Conservation (phyloP, 106 monocot species). For the Iris macrosiphon region DNA sequence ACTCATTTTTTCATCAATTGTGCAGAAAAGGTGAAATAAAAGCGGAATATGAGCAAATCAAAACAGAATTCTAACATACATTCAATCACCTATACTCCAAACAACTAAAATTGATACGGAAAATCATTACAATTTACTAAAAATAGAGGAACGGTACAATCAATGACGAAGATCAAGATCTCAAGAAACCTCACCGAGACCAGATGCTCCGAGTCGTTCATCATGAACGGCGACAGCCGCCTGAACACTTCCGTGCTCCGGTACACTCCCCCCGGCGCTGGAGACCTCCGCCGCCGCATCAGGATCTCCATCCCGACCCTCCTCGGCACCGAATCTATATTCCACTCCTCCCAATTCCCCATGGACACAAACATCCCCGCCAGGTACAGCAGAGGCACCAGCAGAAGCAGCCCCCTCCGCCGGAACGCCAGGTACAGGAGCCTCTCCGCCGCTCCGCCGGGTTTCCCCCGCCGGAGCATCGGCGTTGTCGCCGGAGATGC, state of each 20-base stretch:
- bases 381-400: slow-evolving; percentile 56
- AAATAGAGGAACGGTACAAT: no score
- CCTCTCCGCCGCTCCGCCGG: slow-evolving; percentile 8
- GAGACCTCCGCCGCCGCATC: slow-evolving; percentile 24
- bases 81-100: no score
- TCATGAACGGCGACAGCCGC: slow-evolving; percentile 60
- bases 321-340: slow-evolving; percentile 25
- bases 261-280: slow-evolving; percentile 65
- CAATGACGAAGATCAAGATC: no score
- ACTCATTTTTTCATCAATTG: no score
- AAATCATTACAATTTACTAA: no score
- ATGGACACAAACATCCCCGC: slow-evolving; percentile 44
- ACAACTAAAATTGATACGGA: no score
- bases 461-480: no score
- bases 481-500: no score
- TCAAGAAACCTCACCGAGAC: slow-evolving; percentile 80
- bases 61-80: no score
- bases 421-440: slow-evolving; percentile 37
- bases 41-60: no score
- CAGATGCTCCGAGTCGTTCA: slow-evolving; percentile 46
- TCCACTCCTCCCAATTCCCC: slow-evolving; percentile 19
- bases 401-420: slow-evolving; percentile 45
- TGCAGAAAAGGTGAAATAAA: no score
- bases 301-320: slow-evolving; percentile 41
- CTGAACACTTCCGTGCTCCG: slow-evolving; percentile 65